phyloP scores from a whole-genome alignment of 371 early-diverging fungal species.

The Mucor plumbeus region DNA sequence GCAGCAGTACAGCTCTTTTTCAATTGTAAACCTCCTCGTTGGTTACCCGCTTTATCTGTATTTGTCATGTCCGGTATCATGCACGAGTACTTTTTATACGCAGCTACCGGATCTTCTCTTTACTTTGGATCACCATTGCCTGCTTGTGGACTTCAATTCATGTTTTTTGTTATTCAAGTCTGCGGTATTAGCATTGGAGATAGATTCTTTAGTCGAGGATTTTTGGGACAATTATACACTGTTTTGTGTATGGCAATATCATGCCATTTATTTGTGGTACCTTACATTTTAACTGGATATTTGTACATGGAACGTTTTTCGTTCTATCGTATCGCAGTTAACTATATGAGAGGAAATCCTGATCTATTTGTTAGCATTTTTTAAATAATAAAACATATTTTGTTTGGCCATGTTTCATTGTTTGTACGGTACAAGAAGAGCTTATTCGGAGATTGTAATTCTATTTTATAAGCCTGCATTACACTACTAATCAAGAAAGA shows the following conservation, averaged over 20 bases:
- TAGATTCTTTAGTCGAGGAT: slow-evolving; percentile 22
- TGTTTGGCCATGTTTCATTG: neutral
- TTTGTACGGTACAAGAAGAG: neutral
- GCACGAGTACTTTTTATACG: slow-evolving; percentile 49
- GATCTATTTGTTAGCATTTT: slow-evolving; percentile 1
- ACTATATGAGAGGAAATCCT: slow-evolving; percentile 15
- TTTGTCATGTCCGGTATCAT: slow-evolving; percentile 48
- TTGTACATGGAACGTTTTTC: slow-evolving; percentile 26
- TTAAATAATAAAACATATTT: neutral
- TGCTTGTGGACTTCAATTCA: slow-evolving; percentile 35
- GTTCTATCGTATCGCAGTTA: slow-evolving; percentile 10
- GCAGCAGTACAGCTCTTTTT: slow-evolving; percentile 15
- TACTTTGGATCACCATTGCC: slow-evolving; percentile 32
- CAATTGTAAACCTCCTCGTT: slow-evolving; percentile 27
- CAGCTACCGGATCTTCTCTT: slow-evolving; percentile 30
- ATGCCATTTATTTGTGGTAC: slow-evolving; percentile 32
- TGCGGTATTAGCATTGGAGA: slow-evolving; percentile 39
- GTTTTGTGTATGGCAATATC: slow-evolving; percentile 34
- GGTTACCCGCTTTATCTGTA: slow-evolving; percentile 36
- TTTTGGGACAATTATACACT: slow-evolving; percentile 30
- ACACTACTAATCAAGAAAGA: neutral
- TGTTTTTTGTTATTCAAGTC: slow-evolving; percentile 40
- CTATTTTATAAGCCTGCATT: neutral
- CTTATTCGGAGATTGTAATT: neutral
- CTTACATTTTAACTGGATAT: slow-evolving; percentile 30